These are phyloP conservation scores for Arbutus unedo DNA, from an alignment of 148 eudicot species.

Conservation along the genomic window DNA sequence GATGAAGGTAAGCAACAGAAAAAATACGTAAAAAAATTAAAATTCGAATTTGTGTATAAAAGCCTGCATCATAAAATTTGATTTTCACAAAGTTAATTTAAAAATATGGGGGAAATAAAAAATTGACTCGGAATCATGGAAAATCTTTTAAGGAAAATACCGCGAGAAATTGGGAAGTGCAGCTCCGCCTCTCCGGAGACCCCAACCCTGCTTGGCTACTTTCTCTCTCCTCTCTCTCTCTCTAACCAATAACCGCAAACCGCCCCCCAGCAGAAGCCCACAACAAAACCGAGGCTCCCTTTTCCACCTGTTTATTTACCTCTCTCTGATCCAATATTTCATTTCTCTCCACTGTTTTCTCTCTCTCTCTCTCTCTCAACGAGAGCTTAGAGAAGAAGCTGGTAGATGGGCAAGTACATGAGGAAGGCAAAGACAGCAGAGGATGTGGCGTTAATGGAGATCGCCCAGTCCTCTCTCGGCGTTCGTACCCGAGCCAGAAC, in stretches of 20 bases:
- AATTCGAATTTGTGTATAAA: no score
- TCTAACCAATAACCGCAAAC: neutral
- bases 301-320: neutral
- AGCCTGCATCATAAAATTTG: no score
- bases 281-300: neutral
- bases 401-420: constrained; percentile 42
- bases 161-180: constrained; percentile 8
- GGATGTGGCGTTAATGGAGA: constrained; percentile 24
- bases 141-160: neutral
- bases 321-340: no score
- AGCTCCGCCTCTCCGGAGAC: neutral
- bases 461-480: constrained; percentile 27
- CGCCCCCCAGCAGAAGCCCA: constrained; percentile 1
- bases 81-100: no score
- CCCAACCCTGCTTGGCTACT: neutral
- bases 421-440: constrained; percentile 21
- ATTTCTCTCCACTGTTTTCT: neutral
- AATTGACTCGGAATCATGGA: no score
- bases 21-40: no score
- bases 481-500: constrained; percentile 45
- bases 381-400: neutral
- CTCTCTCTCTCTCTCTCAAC: neutral
- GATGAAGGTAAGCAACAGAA: no score
- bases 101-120: no score
- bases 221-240: neutral